Evolutionary conservation across 441 rosid species (phyloP), one percentile per base, ranked within the genome.

Genomic region (Erysimum pusillum): DNA sequence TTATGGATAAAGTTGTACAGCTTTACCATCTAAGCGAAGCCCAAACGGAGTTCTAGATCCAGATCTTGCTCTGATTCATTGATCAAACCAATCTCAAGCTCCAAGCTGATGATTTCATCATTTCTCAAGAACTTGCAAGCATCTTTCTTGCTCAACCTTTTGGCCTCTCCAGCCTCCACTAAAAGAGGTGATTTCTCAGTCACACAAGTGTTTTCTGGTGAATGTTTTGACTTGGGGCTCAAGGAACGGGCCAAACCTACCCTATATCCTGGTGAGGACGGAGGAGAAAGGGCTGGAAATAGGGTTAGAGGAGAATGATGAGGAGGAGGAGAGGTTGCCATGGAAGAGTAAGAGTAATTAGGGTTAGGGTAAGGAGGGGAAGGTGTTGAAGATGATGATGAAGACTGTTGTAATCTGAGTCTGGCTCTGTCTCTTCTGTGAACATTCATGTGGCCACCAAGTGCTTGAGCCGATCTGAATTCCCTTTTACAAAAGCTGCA

Each of bases 391-490:
- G 75, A 63, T 75, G 86, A 71, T 34, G 89, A 83, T 9, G 89
- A 82, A 12, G 89, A 84, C 12, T 76, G 79, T 71, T 87, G 92
- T 76, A 84, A 86, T 74, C 96, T 86, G 52, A 94, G 76, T 75
- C 94, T 89, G 8, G 98, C 99, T 53, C 98, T 87, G 82, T 92
- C 99, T 79, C 98, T 86, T 52, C 98, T 86, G 63, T 92, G 98
- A 61, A 89, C 94, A 74, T 95, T 95, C 99, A 95, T 95, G 85
- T 92, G 98, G 13, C 99, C 97, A 11, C 98, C 98, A 58, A 94
- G 94, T 75, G 99, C 99, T 81, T 94, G 99, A 77, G 99, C 98
- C 41, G 97, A 92, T 83, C 90, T 87, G 68, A 92, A 94, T 74
- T 90, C 98, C 51, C 97, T 88, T 70, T 87, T 87, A 83, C 95